These are phyloP conservation scores for Wickerhamiella azymoides DNA, from an alignment of 805 yeast species.

Conservation along the genomic window DNA sequence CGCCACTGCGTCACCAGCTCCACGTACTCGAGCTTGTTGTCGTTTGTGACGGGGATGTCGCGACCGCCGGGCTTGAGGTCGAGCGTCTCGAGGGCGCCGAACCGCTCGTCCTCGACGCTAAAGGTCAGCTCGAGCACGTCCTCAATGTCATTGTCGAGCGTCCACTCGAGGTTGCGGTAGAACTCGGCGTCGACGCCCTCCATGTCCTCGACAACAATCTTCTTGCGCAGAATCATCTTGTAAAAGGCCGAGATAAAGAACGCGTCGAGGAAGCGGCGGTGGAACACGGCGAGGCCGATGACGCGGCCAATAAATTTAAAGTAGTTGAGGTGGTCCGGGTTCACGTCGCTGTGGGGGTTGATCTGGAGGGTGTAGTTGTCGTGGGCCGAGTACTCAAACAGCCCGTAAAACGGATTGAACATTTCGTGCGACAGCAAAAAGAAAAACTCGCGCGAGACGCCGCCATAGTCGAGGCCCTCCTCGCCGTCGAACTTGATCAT, in stretches of 20 bases:
- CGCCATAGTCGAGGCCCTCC: constrained; percentile 99
- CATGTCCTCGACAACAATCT: constrained; percentile 91
- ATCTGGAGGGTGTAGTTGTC: constrained; percentile 96
- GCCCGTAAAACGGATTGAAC: constrained; percentile 96
- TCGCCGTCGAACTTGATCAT: constrained; percentile 99
- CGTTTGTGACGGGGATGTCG: constrained; percentile 84
- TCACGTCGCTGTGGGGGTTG: constrained; percentile 91
- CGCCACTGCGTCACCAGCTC: constrained; percentile 94
- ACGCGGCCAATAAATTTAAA: constrained; percentile 97
- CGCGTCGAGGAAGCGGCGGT: constrained; percentile 92
- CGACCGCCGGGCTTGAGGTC: constrained; percentile 85
- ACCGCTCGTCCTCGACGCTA: constrained; percentile 75
- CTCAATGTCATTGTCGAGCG: constrained; percentile 84
- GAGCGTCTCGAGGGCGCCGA: constrained; percentile 80
- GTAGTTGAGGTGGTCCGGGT: constrained; percentile 95
- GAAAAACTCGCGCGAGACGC: constrained; percentile 96
- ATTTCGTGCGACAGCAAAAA: constrained; percentile 92
- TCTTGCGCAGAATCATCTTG: constrained; percentile 92
- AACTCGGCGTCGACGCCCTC: constrained; percentile 98
- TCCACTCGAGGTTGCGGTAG: constrained; percentile 90
- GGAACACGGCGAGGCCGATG: constrained; percentile 96
- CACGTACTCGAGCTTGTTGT: constrained; percentile 87
- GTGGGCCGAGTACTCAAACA: constrained; percentile 94
- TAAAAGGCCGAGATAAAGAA: constrained; percentile 97
- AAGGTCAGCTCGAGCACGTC: constrained; percentile 79